phyloP scores from a whole-genome alignment of 202 grass and related monocot genomes.

The Zoysia matrella region DNA sequence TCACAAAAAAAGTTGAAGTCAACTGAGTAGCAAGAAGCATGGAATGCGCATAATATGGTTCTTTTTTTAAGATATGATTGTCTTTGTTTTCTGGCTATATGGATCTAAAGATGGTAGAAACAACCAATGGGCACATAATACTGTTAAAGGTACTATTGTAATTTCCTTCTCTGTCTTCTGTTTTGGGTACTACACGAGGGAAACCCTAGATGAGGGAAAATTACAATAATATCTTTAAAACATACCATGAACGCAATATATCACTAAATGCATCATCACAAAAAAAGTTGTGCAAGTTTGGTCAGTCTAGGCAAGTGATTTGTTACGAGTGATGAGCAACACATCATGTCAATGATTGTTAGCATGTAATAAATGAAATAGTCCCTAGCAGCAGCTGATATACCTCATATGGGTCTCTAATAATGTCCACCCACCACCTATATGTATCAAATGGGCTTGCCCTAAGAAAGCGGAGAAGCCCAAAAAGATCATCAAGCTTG shows the following conservation, averaged over 20 bases:
- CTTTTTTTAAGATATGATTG: conserved; percentile 27
- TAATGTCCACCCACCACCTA: conserved; percentile 93
- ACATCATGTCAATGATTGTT: conserved; percentile 10
- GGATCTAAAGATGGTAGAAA: not conserved
- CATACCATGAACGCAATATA: too few relatives aligned
- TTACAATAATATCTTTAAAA: too few relatives aligned
- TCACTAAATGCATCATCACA: too few relatives aligned
- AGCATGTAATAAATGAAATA: conserved; percentile 25
- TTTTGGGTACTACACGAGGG: too few relatives aligned
- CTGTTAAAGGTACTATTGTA: too few relatives aligned
- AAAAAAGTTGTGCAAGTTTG: not conserved
- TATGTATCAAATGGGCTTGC: conserved; percentile 81
- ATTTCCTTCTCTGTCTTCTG: too few relatives aligned
- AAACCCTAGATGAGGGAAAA: too few relatives aligned
- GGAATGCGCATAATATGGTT: not conserved
- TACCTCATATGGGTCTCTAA: conserved; percentile 98
- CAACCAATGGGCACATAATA: not conserved
- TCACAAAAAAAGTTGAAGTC: conserved; percentile 28
- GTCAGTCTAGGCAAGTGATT: conserved; percentile 1
- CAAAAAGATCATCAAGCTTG: conserved; percentile 86
- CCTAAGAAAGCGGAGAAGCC: conserved; percentile 86
- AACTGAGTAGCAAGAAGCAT: conserved; percentile 17
- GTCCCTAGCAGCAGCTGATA: conserved; percentile 33
- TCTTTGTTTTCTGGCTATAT: conserved; percentile 34
- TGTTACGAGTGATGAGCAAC: conserved; percentile 6